Percentiles rank a stretch among this genome's conserved stretches.
Conservation (phyloP, 2,329 filamentous ascomycete species). For the Apiospora rasikravindrae region DNA sequence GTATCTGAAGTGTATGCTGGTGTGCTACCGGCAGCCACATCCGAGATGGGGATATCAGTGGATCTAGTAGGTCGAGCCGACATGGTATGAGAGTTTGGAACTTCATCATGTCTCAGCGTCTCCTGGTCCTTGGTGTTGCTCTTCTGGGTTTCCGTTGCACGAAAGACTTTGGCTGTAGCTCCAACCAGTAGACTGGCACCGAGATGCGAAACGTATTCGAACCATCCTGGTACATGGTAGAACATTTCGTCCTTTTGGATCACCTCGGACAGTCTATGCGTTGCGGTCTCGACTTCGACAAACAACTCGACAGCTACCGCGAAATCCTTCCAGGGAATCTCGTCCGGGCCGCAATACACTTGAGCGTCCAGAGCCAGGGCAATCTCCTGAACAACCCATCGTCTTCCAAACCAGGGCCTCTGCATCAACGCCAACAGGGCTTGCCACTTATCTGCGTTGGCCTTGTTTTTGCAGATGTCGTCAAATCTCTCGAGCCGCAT, state of each 20-base stretch:
- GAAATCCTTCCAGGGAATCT: not conserved
- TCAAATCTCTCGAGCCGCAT: not conserved
- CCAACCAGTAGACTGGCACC: slow-evolving; percentile 43
- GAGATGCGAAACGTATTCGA: slow-evolving; percentile 42
- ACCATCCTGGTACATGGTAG: slow-evolving; percentile 36
- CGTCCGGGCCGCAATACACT: not conserved
- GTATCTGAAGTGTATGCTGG: too few relatives aligned
- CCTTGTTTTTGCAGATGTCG: not conserved
- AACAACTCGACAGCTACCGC: slow-evolving; percentile 2
- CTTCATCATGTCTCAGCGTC: too few relatives aligned
- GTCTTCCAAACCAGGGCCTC: not conserved
- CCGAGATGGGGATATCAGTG: too few relatives aligned
- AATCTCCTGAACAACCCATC: slow-evolving; percentile 10
- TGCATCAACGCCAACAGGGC: not conserved
- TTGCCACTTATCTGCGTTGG: not conserved
- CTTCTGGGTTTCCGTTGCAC: slow-evolving; percentile 13
- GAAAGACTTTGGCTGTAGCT: slow-evolving; percentile 40
- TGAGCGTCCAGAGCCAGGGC: not conserved
- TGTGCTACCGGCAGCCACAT: too few relatives aligned
- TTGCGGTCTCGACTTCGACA: not conserved
- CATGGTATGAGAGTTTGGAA: too few relatives aligned
- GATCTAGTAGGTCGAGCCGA: too few relatives aligned
- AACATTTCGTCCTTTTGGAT: slow-evolving; percentile 28
- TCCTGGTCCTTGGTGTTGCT: not conserved
- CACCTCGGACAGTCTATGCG: not conserved